Conservation (phyloP, 2,329 filamentous ascomycete species). For the Penicillium sp. region DNA sequence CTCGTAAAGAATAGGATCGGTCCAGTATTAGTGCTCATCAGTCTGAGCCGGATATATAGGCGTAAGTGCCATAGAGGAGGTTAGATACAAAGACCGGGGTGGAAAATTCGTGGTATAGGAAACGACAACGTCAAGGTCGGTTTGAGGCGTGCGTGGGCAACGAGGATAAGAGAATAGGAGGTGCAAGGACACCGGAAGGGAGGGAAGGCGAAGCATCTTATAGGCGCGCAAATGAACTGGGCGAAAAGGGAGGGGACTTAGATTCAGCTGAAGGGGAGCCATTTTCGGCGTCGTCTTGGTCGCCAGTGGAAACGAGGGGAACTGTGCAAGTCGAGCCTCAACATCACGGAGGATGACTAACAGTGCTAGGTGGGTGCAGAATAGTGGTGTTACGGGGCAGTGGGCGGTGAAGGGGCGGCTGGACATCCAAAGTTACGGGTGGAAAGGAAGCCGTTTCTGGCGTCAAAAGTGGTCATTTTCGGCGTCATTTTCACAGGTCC, state of each 20-base stretch:
- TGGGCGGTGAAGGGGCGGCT: slow-evolving; percentile 18
- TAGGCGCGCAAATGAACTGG: slow-evolving; percentile 6
- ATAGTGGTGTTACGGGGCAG: slow-evolving; percentile 14
- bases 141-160: slow-evolving; percentile 1
- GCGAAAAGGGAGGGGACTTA: slow-evolving; percentile 7
- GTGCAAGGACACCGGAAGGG: slow-evolving; percentile 3
- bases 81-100: slow-evolving; percentile 10
- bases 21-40: slow-evolving; percentile 25
- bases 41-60: slow-evolving; percentile 8
- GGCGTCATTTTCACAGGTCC: too few relatives aligned
- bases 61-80: slow-evolving; percentile 10
- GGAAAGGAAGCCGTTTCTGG: too few relatives aligned
- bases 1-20: too few relatives aligned
- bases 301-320: slow-evolving; percentile 15
- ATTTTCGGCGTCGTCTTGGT: slow-evolving; percentile 23
- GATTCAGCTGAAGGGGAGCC: slow-evolving; percentile 13
- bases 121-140: slow-evolving; percentile 3
- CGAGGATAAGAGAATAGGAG: slow-evolving; percentile 3
- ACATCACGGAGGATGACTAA: slow-evolving; percentile 16
- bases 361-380: slow-evolving; percentile 17
- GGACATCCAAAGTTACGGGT: too few relatives aligned
- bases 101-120: slow-evolving; percentile 3
- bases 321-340: slow-evolving; percentile 9
- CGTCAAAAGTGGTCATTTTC: too few relatives aligned
- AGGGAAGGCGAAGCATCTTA: slow-evolving; percentile 15